These are phyloP conservation scores for Emericellopsis atlantica DNA, from an alignment of 2,329 filamentous ascomycete genomes.

Conservation along the genomic window DNA sequence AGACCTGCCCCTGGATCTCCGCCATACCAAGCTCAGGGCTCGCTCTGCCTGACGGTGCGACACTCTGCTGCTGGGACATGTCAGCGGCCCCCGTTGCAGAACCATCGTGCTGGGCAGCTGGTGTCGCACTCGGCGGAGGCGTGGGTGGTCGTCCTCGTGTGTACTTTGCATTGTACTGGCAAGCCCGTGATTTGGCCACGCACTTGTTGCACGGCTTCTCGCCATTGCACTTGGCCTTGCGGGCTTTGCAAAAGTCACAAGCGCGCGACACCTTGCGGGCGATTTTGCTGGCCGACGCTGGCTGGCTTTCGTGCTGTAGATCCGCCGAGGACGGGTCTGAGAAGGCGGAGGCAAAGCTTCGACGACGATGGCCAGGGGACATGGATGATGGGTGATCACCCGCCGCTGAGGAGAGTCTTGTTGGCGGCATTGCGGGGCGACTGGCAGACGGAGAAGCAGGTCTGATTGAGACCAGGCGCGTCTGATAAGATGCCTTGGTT, in stretches of 20 bases:
- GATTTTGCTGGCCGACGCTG: neutral
- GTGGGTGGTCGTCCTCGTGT: slow-evolving; percentile 22
- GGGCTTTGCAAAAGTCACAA: slow-evolving; percentile 24
- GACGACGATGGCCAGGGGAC: neutral
- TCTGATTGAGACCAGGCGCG: too few species aligned
- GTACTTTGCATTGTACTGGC: slow-evolving; percentile 22
- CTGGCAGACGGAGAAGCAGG: too few species aligned
- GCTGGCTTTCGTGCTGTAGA: neutral
- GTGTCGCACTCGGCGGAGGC: slow-evolving; percentile 12
- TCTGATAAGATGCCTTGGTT: too few species aligned
- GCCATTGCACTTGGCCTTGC: slow-evolving; percentile 23
- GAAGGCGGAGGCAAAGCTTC: neutral
- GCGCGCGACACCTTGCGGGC: slow-evolving; percentile 21
- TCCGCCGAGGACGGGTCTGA: neutral
- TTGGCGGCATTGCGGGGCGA: too few species aligned
- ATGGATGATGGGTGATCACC: too few species aligned
- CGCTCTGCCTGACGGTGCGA: slow-evolving; percentile 6
- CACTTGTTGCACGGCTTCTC: slow-evolving; percentile 21
- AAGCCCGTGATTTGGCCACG: slow-evolving; percentile 12
- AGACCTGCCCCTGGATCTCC: slow-evolving; percentile 36
- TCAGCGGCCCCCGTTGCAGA: neutral
- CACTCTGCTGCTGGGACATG: neutral
- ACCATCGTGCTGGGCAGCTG: neutral
- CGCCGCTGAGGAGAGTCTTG: too few species aligned
- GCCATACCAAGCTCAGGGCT: slow-evolving; percentile 16